Conservation (phyloP, 2,329 filamentous ascomycete species). For the Trichophyton verrucosum region DNA sequence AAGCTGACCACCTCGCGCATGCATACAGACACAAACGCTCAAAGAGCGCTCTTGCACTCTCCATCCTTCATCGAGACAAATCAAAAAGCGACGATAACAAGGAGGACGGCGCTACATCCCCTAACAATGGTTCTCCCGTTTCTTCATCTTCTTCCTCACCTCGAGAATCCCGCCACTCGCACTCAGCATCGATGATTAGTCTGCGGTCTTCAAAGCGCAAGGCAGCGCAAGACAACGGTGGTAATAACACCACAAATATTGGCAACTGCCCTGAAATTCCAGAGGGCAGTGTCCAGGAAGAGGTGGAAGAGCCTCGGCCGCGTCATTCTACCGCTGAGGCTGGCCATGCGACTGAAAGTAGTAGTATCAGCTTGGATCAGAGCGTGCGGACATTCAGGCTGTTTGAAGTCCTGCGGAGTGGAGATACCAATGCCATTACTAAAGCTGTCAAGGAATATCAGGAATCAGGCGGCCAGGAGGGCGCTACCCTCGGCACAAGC, state of each 20-base stretch:
- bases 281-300: slow-evolving; percentile 18
- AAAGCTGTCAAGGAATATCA: slow-evolving; percentile 56
- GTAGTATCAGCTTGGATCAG: slow-evolving; percentile 60
- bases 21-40: slow-evolving; percentile 39
- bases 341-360: slow-evolving; percentile 19
- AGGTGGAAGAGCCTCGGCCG: slow-evolving; percentile 18
- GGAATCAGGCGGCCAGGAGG: slow-evolving; percentile 39
- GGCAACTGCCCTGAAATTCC: slow-evolving; percentile 14
- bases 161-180: slow-evolving; percentile 17
- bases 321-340: slow-evolving; percentile 24
- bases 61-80: slow-evolving; percentile 42
- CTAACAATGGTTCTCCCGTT: slow-evolving; percentile 18
- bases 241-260: slow-evolving; percentile 7
- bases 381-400: slow-evolving; percentile 89
- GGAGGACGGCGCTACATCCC: slow-evolving; percentile 17
- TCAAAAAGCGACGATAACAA: slow-evolving; percentile 33
- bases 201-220: slow-evolving; percentile 24
- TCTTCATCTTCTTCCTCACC: slow-evolving; percentile 20
- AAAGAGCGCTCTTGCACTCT: slow-evolving; percentile 42
- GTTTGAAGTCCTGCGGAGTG: slow-evolving; percentile 81
- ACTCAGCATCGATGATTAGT: slow-evolving; percentile 20
- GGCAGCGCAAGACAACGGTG: slow-evolving; percentile 14
- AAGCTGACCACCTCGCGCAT: background rate
- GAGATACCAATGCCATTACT: slow-evolving; percentile 81
- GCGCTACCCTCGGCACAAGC: slow-evolving; percentile 55